These are phyloP conservation scores for Austropuccinia psidii DNA, from an alignment of 1,284 basidiomycete genomes.

Conservation along the genomic window DNA sequence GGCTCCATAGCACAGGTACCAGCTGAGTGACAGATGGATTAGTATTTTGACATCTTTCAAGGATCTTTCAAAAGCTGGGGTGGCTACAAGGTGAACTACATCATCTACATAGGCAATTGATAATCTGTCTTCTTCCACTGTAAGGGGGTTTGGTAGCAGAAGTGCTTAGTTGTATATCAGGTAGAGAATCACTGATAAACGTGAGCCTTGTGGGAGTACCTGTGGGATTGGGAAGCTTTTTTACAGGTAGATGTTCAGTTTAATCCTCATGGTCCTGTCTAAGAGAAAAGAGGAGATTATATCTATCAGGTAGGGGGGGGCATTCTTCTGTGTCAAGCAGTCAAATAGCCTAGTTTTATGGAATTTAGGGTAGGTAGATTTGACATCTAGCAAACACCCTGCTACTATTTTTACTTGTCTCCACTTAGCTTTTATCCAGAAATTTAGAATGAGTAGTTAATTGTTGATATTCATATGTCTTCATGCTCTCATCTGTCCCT, in stretches of 20 bases:
- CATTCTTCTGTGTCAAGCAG: not conserved
- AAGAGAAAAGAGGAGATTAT: not conserved
- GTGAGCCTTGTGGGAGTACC: constrained; percentile 12
- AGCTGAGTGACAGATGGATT: too few relatives aligned
- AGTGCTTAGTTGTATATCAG: constrained; percentile 29
- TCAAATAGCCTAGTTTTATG: not conserved
- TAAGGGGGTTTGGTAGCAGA: too few relatives aligned
- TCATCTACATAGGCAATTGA: too few relatives aligned
- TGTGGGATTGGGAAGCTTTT: not conserved
- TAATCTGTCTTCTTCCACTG: too few relatives aligned
- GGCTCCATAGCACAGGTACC: too few relatives aligned
- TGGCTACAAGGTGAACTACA: too few relatives aligned
- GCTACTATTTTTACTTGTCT: not conserved
- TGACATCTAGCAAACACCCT: constrained; percentile 11
- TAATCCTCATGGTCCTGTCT: not conserved
- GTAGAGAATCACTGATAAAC: constrained; percentile 13
- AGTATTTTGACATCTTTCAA: too few relatives aligned
- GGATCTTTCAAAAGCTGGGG: too few relatives aligned
- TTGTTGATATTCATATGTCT: not conserved
- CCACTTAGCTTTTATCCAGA: constrained; percentile 1
- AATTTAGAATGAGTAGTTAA: not conserved
- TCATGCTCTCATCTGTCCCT: not conserved
- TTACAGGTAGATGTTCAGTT: not conserved
- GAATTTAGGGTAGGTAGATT: constrained; percentile 14
- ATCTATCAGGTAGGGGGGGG: not conserved